phyloP scores from a whole-genome alignment of 2,329 filamentous ascomycete genomes.

The Aspergillus latus region DNA sequence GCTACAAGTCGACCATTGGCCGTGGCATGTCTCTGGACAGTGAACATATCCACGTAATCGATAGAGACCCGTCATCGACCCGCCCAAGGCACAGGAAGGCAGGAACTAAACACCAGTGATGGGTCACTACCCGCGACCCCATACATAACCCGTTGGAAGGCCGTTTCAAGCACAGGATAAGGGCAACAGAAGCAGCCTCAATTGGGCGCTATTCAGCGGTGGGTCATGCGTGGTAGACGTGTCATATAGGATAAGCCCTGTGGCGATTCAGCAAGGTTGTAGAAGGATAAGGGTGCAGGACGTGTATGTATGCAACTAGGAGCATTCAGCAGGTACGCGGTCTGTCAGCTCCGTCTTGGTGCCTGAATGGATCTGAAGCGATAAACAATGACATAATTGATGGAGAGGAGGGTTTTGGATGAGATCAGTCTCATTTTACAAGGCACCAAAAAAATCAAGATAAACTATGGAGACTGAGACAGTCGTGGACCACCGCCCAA shows the following conservation, averaged over 20 bases:
- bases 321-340: not conserved
- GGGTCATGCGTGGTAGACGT: slow-evolving; percentile 5
- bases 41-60: slow-evolving; percentile 6
- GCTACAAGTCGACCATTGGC: not conserved
- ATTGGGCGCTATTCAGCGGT: not conserved
- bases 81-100: not conserved
- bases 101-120: not conserved
- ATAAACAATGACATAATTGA: not conserved
- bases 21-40: not conserved
- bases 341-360: not conserved
- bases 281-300: not conserved
- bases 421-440: not conserved
- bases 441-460: not conserved
- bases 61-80: not conserved
- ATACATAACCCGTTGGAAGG: not conserved
- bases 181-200: not conserved
- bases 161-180: not conserved
- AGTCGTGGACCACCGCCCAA: not conserved
- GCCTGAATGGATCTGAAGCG: not conserved
- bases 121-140: not conserved
- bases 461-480: not conserved
- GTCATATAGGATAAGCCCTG: slow-evolving; percentile 3
- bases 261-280: not conserved
- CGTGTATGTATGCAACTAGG: not conserved
- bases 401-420: not conserved